Evolutionary conservation across 1,284 basidiomycete species (phyloP).

Genomic region (Inonotus obliquus): DNA sequence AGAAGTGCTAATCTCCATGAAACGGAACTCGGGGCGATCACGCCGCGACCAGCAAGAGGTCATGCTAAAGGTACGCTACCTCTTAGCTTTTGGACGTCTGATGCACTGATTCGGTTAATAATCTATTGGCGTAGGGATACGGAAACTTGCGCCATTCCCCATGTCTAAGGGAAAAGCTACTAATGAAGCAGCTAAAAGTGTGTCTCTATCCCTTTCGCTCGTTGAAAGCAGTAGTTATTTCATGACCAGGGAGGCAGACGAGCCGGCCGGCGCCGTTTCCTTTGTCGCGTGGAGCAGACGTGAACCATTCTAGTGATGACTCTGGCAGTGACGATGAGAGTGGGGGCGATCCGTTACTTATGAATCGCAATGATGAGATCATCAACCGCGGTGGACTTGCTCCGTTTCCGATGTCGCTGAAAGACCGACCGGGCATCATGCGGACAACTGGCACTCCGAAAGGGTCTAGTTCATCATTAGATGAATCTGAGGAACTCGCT

Average conservation of each 20-base stretch:
- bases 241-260: neutral
- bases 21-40: neutral
- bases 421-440: neutral
- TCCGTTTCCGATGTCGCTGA: conserved; percentile 14
- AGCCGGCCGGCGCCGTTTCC: neutral
- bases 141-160: neutral
- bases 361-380: conserved; percentile 5
- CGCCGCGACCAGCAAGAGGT: neutral
- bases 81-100: neutral
- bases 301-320: neutral
- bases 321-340: neutral
- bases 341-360: neutral
- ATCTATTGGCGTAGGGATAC: neutral
- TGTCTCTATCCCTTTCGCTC: neutral
- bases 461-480: neutral
- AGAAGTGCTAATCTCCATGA: neutral
- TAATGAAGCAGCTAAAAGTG: neutral
- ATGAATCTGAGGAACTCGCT: neutral
- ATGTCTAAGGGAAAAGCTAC: neutral
- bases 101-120: neutral
- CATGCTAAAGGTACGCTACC: neutral
- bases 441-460: neutral
- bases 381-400: neutral
- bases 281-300: neutral
- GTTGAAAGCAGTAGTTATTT: neutral